These are phyloP conservation scores for Talaromyces thailandensis DNA, from an alignment of 495 filamentous ascomycete genomes.

Conservation along the genomic window DNA sequence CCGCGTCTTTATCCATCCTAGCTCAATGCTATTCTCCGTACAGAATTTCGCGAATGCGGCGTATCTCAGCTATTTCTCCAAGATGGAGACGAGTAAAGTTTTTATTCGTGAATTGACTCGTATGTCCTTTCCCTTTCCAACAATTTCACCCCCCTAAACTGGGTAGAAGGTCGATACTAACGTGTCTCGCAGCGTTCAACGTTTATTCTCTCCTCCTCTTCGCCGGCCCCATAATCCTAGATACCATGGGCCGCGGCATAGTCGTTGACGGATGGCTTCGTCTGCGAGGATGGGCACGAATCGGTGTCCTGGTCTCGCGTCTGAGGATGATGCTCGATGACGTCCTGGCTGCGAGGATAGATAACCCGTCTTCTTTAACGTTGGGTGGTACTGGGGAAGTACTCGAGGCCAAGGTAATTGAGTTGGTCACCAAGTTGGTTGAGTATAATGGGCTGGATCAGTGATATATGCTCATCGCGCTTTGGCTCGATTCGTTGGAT, in stretches of 20 bases:
- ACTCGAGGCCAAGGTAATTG: conserved; percentile 54
- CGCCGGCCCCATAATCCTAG: conserved; percentile 70
- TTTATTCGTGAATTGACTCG: conserved; percentile 86
- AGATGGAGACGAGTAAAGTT: conserved; percentile 82
- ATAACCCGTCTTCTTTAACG: conserved; percentile 47
- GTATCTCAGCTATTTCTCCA: conserved; percentile 80
- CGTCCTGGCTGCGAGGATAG: conserved; percentile 66
- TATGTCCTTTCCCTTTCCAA: conserved; percentile 35
- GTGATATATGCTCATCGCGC: too few relatives aligned
- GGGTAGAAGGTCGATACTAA: neutral
- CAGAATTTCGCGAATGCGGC: conserved; percentile 60
- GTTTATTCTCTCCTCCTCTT: conserved; percentile 88
- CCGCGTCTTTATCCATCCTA: conserved; percentile 86
- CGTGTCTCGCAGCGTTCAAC: conserved; percentile 61
- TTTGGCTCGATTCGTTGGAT: too few relatives aligned
- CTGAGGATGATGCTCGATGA: conserved; percentile 80
- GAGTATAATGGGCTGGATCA: conserved; percentile 82
- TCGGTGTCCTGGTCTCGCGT: conserved; percentile 80
- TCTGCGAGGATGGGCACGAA: conserved; percentile 86
- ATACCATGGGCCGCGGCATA: conserved; percentile 80
- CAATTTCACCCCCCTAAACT: neutral
- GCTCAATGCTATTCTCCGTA: conserved; percentile 73
- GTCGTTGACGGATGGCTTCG: conserved; percentile 91
- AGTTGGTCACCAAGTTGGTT: conserved; percentile 65
- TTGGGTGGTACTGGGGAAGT: neutral